Conservation (phyloP, 345 rosid species). For the Nephelium lappaceum region DNA sequence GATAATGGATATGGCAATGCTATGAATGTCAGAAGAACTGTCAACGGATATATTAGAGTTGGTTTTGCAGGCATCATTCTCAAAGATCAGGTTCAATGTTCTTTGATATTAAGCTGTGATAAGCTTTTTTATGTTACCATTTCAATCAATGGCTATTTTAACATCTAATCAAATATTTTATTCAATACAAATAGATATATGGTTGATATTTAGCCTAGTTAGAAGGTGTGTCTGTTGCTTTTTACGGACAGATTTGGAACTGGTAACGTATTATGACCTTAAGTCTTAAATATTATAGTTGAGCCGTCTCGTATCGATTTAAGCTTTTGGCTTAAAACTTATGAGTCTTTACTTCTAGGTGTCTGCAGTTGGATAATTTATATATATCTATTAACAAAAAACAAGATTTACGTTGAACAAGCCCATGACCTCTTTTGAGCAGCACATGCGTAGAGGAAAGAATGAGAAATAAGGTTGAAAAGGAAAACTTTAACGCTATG, state of each 20-base stretch:
- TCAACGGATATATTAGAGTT: slow-evolving; percentile 73
- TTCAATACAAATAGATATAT: not conserved
- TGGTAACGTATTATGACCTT: too few relatives aligned
- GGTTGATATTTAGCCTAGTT: too few relatives aligned
- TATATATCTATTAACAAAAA: not conserved
- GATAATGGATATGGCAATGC: slow-evolving; percentile 85
- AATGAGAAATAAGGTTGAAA: too few relatives aligned
- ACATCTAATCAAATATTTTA: not conserved
- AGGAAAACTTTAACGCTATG: too few relatives aligned
- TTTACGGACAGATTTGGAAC: too few relatives aligned
- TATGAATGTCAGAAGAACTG: slow-evolving; percentile 88
- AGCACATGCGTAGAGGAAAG: not conserved
- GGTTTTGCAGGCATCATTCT: slow-evolving; percentile 91
- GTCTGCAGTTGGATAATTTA: not conserved
- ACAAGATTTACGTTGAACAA: not conserved
- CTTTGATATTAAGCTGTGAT: not conserved
- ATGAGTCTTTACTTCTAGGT: not conserved
- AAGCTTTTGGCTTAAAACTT: not conserved
- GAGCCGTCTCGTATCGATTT: too few relatives aligned
- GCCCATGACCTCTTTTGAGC: not conserved
- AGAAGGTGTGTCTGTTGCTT: too few relatives aligned
- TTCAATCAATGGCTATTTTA: not conserved
- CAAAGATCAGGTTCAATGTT: slow-evolving; percentile 67
- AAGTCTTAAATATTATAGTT: too few relatives aligned
- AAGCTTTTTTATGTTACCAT: not conserved